These are phyloP conservation scores for Lentithecium fluviatile DNA, from an alignment of 495 filamentous ascomycete genomes.

Conservation along the genomic window DNA sequence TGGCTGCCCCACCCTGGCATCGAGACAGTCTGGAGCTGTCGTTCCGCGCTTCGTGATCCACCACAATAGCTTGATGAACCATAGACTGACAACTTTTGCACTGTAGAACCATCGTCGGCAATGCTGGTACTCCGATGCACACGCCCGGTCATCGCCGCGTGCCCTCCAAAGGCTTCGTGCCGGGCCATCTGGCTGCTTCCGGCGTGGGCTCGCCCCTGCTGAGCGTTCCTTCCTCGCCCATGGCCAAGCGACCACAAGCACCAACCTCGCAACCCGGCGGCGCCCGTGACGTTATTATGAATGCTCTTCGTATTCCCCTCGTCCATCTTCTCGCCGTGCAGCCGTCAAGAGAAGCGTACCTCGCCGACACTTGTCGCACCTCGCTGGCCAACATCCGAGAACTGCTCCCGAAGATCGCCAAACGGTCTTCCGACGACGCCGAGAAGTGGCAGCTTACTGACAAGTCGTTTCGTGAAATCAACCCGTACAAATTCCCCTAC, in stretches of 20 bases:
- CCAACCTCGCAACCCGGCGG: constrained; percentile 39
- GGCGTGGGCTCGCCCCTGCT: constrained; percentile 23
- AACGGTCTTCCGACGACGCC: constrained; percentile 25
- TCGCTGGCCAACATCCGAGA: constrained; percentile 33
- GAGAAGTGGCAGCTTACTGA: constrained; percentile 49
- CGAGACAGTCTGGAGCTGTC: neutral
- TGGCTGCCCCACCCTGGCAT: neutral
- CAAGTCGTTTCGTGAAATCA: constrained; percentile 75
- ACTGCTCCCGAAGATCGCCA: constrained; percentile 40
- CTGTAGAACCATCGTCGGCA: constrained; percentile 32
- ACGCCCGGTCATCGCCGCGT: constrained; percentile 31
- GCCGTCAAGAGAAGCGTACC: constrained; percentile 23
- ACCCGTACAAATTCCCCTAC: constrained; percentile 67
- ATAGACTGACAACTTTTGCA: constrained; percentile 18
- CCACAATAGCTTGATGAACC: neutral
- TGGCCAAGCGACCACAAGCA: constrained; percentile 11
- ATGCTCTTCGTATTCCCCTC: constrained; percentile 36
- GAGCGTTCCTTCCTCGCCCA: constrained; percentile 23
- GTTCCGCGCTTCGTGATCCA: neutral
- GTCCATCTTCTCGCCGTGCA: constrained; percentile 42
- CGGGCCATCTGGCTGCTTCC: constrained; percentile 18
- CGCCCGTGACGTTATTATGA: constrained; percentile 21
- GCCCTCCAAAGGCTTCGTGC: constrained; percentile 30
- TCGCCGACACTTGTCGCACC: constrained; percentile 33
- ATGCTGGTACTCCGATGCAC: constrained; percentile 19